Conservation (phyloP, 495 filamentous ascomycete genomes). For the Aspergillus ellipticus region DNA sequence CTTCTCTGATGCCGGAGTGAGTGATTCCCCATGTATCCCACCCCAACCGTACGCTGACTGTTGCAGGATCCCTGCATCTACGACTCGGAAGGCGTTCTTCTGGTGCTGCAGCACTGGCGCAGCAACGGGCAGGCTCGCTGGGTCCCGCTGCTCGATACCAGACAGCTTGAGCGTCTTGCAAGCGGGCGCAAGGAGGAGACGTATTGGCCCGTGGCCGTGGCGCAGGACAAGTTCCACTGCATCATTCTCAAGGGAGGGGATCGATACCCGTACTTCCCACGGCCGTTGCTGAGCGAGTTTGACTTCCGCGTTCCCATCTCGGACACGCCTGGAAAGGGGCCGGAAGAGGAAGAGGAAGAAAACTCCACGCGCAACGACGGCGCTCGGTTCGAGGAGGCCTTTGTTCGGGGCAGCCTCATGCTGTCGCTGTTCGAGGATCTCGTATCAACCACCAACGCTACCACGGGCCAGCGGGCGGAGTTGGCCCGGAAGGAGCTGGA, state of each 20-base stretch:
- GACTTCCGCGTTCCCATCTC: slow-evolving; percentile 83
- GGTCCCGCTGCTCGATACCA: slow-evolving; percentile 90
- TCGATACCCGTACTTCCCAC: slow-evolving; percentile 89
- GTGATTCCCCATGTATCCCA: slow-evolving; percentile 17
- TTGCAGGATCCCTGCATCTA: slow-evolving; percentile 85
- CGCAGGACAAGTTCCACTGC: slow-evolving; percentile 90
- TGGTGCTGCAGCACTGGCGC: slow-evolving; percentile 89
- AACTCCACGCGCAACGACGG: slow-evolving; percentile 34
- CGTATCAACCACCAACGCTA: slow-evolving; percentile 54
- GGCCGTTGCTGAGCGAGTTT: slow-evolving; percentile 88
- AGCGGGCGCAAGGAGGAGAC: slow-evolving; percentile 80
- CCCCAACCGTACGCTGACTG: not conserved
- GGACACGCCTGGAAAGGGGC: slow-evolving; percentile 37
- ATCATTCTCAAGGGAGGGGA: slow-evolving; percentile 98
- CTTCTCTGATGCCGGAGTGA: slow-evolving; percentile 82
- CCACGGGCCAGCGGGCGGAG: slow-evolving; percentile 60
- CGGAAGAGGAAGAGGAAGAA: slow-evolving; percentile 38
- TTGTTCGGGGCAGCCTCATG: slow-evolving; percentile 68
- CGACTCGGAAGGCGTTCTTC: slow-evolving; percentile 79
- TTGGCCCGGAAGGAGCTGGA: slow-evolving; percentile 69
- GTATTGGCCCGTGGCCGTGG: slow-evolving; percentile 95
- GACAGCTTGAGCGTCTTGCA: slow-evolving; percentile 71
- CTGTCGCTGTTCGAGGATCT: slow-evolving; percentile 70
- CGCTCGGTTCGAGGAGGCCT: slow-evolving; percentile 66
- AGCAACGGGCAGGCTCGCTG: slow-evolving; percentile 78